These are phyloP conservation scores for Thymus mandschuricus DNA, from an alignment of 257 asterid genomes.

Conservation along the genomic window DNA sequence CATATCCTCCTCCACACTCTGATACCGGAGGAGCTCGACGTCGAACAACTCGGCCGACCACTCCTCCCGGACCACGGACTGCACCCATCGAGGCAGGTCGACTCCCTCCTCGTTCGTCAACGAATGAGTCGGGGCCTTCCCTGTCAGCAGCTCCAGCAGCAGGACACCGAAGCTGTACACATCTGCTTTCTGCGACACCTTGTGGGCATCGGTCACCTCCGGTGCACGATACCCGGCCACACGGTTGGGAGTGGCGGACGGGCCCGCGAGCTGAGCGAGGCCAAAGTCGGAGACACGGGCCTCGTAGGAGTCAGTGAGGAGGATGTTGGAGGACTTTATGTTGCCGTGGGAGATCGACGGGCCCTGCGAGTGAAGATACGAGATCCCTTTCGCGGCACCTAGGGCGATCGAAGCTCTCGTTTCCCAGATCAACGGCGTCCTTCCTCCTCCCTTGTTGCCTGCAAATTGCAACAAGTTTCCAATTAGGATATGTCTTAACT, in stretches of 20 bases:
- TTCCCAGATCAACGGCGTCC: conserved; percentile 56
- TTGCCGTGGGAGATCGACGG: conserved; percentile 50
- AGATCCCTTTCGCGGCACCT: conserved; percentile 51
- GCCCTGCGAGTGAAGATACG: conserved; percentile 51
- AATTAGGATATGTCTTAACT: too few species aligned
- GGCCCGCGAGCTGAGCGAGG: conserved; percentile 44
- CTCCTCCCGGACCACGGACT: conserved; percentile 46
- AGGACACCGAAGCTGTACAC: conserved; percentile 60
- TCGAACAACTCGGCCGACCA: conserved; percentile 52
- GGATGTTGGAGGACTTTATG: conserved; percentile 58
- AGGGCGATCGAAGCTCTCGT: conserved; percentile 47
- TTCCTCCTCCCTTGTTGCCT: conserved; percentile 49
- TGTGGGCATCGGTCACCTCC: conserved; percentile 46
- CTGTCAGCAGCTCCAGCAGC: conserved; percentile 54
- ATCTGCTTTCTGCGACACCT: conserved; percentile 56
- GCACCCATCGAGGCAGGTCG: conserved; percentile 60
- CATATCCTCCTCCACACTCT: conserved; percentile 51
- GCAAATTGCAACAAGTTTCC: background rate
- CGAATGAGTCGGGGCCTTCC: conserved; percentile 48
- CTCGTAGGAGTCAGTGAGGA: conserved; percentile 46
- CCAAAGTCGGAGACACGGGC: conserved; percentile 56
- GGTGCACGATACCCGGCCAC: conserved; percentile 52
- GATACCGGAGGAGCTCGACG: conserved; percentile 44
- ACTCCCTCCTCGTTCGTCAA: conserved; percentile 49
- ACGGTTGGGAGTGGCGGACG: conserved; percentile 37